Evolutionary conservation across 345 rosid species (phyloP), one percentile per base, ranked within the genome.

Genomic region (Dipteronia dyeriana): DNA sequence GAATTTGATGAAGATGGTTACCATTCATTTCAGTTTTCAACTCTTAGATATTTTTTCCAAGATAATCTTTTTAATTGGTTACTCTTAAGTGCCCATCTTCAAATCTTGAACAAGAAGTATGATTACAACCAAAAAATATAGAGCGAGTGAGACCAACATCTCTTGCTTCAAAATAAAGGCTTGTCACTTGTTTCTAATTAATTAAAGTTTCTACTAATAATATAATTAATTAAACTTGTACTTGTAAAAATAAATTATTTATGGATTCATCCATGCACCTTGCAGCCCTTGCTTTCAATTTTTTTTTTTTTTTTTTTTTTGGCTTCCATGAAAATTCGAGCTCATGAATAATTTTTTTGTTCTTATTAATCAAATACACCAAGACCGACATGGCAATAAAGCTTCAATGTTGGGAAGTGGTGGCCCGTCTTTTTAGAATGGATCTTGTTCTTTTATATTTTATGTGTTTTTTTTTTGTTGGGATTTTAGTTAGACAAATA

Each of bases 141-240:
- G 6, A 7, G 26, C 16, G 54, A 11, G 23, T 38, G 56, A 29
- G 79, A 73, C 88, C 86, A 87, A 87, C 89, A 87, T 89, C 87
- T 84, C 86, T 87, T 83, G 85, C 92, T 84, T 89, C 84, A 76
- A 80, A 74, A 20, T 62, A 75, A 86, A 85, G 88, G 88, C 75
- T 62, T 73, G 75, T 56, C 80, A 68, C 31, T 79, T 26, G 66
- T 70, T 75, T 78, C 71, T 66, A 38, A 53, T 57, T 66, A 29
- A 53, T 57, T 60, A 43, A 75, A 76, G 80, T 69, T 66, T 73
- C 16, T 49, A 34, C 10, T 4, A 8, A 20, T 4, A 8, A 20
- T 49, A 14, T 17, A 38, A 71, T 59, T 10, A 59, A 20, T 53
- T 16, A 49, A 51, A 51, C 56, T 51, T 16, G 7, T 14, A 16